Base-by-base conservation (phyloP, 345 rosid genomes). In the Orychophragmus violaceus region DNA sequence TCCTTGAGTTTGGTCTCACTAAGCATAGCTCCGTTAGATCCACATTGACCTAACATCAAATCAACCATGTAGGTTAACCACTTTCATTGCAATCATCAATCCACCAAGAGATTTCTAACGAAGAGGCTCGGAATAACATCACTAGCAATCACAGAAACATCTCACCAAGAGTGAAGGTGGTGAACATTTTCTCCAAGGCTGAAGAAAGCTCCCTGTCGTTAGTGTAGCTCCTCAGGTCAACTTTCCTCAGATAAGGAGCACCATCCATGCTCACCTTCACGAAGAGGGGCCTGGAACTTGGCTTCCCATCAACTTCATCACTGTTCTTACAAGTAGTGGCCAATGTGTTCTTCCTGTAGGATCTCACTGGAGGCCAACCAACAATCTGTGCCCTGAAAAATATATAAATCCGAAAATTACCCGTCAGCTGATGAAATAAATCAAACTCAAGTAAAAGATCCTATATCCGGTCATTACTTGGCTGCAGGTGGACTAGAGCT, bases 191-290 rank as follows among this genome's bases (percentile, higher is more conserved):
- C 85, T 89, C 96, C 17, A 91, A 84, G 59, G 95, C 88, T 63
- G 83, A 77, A 62, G 98, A 92, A 24, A 92, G 79, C 48, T 87
- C 96, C 50, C 65, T 78, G 58, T 89, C 85, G 45, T 82, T 77
- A 17, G 85, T 72, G 77, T 80, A 87, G 64, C 79, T 89, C 71
- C 85, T 79, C 49, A 89, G 78, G 71, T 89, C 96, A 46, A 92
- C 98, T 77, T 92, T 92, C 83, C 96, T 80, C 77, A 89, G 75
- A 66, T 87, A 92, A 64, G 95, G 96, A 70, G 98, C 98, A 44
- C 98, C 96, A 12, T 89, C 95, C 98, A 92, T 92, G 78, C 98
- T 89, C 56, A 87, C 98, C 80, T 92, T 92, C 49, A 92, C 79
- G 66, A 84, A 86, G 62, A 91, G 89, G 41, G 80, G 78, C 23